Base-by-base conservation (phyloP, 2,329 filamentous ascomycete species). In the Cadophora malorum region DNA sequence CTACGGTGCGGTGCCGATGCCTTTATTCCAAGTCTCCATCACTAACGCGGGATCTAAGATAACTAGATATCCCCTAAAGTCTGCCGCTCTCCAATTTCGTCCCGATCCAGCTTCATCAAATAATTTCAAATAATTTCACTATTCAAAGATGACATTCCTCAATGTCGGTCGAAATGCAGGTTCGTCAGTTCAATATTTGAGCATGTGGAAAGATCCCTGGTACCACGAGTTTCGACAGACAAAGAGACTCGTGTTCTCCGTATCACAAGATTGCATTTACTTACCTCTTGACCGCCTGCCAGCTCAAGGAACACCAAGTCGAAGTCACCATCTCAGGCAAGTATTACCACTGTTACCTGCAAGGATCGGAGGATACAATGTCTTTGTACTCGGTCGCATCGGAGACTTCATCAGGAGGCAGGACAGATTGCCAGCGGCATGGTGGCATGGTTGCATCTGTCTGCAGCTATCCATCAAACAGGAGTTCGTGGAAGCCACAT, bases 191-290 rank as follows among this genome's bases (percentile, higher is more conserved):
- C 45, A 38, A 63, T 38, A 28, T 41, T 63, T 28, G 47, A 10
- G 16, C 4, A 16, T 19, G 21, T 28, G 19, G 21, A 53, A 31
- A 1, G n/a, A 53, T 12, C 49, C 61, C 19, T 41, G 21, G 7
- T 28, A 16, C 50, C 49, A 55, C 25, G 60, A 52, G 31, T n/a
- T 3, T 45, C 33, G 25, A 47, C 58, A 50, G 16, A 28, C 41
- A 47, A 23, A 16, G 31, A 45, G 21, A 47, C 60, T 69, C 63
- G 49, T 63, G 61, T 38, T 63, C 45, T 19, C 31, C 61, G 67
- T 69, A 64, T 60, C 61, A 69, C 67, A 67, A 69, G 38, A 69
- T 66, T 65, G 35, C 59, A 19, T 45, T 45, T 14, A 66, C 58
- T 28, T 63, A 47, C 53, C 49, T 55, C 60, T 52, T 35, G 31